Evolutionary conservation across 306 rosid species (phyloP).

Genomic region (Alnus rubra): DNA sequence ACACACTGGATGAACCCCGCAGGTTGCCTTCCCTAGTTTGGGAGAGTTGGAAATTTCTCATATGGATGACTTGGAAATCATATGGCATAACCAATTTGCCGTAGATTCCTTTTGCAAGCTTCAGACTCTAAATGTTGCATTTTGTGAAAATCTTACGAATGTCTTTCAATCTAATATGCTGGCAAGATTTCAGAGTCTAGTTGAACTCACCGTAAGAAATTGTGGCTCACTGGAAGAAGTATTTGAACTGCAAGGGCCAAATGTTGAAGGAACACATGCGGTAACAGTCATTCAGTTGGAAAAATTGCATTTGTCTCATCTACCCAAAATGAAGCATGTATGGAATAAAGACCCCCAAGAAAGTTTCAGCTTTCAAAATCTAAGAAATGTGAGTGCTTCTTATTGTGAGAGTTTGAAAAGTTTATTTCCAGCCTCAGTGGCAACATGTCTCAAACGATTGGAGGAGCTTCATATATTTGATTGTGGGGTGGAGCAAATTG

Average conservation of each 20-base stretch:
- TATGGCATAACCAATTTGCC: not conserved
- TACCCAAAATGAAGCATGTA: too few species aligned
- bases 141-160: not conserved
- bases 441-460: not conserved
- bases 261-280: too few species aligned
- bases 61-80: not conserved
- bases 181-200: not conserved
- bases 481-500: constrained; percentile 6
- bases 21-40: constrained; percentile 12
- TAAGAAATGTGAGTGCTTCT: not conserved
- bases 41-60: not conserved
- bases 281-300: too few species aligned
- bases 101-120: constrained; percentile 12
- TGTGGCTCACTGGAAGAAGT: too few species aligned
- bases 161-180: not conserved
- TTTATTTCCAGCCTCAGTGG: constrained; percentile 19
- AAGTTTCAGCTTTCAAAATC: not conserved
- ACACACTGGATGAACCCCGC: not conserved
- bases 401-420: constrained; percentile 1
- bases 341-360: not conserved
- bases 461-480: not conserved
- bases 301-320: too few species aligned
- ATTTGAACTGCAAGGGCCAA: too few species aligned
- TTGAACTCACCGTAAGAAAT: not conserved
- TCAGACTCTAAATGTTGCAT: not conserved